A percentile compares a stretch with the other conserved stretches of the same genome.
Evolutionary conservation across 495 filamentous ascomycete genomes (phyloP).

Genomic region (Talaromyces stipitatus): DNA sequence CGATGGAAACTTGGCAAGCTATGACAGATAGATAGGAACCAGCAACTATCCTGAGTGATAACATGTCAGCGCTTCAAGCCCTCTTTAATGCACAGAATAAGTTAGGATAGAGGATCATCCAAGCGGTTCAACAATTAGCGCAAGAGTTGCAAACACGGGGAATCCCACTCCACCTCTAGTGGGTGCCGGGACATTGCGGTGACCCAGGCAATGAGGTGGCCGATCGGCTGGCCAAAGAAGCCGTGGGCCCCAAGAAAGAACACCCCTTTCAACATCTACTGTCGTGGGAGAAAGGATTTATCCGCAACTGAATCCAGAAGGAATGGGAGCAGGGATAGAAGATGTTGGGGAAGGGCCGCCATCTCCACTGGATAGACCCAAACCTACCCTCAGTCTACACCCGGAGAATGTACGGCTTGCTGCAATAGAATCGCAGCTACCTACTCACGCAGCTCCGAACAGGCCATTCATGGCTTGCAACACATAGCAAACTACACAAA

Average conservation of each 20-base stretch:
- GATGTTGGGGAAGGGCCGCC: not conserved
- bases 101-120: constrained; percentile 14
- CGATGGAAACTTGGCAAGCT: not conserved
- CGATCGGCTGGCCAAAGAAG: too few species aligned
- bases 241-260: not conserved
- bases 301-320: not conserved
- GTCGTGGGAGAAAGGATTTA: constrained; percentile 9
- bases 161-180: not conserved
- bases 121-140: constrained; percentile 9
- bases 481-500: constrained; percentile 8
- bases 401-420: constrained; percentile 7
- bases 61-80: constrained; percentile 13
- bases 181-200: too few species aligned
- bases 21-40: too few species aligned
- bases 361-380: constrained; percentile 11
- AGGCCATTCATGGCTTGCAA: constrained; percentile 12
- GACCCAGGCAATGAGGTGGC: too few species aligned
- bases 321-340: constrained; percentile 13
- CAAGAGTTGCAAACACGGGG: constrained; percentile 7
- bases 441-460: constrained; percentile 11
- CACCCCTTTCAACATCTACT: constrained; percentile 12
- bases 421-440: constrained; percentile 10
- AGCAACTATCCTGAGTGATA: too few species aligned
- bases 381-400: constrained; percentile 8
- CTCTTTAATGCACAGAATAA: constrained; percentile 11